phyloP scores from a whole-genome alignment of 495 filamentous ascomycete species.

The Aspergillus avenaceus region DNA sequence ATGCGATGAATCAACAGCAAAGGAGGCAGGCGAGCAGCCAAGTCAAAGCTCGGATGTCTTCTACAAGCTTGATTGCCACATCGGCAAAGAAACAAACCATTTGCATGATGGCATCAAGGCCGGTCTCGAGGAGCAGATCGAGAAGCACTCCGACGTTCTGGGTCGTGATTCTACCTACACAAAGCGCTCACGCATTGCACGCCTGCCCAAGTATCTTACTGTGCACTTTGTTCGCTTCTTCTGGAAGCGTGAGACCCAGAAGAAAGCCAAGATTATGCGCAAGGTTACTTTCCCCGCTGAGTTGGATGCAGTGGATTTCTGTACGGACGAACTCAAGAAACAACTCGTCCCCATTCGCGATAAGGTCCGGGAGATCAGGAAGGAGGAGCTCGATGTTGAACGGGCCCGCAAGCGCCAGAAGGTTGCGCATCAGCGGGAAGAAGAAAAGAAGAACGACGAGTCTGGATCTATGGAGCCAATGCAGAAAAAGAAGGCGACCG shows the following conservation, averaged over 20 bases:
- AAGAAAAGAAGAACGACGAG: slow-evolving; percentile 46
- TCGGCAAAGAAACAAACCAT: slow-evolving; percentile 79
- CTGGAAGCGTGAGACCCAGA: slow-evolving; percentile 90
- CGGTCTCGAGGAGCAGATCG: slow-evolving; percentile 80
- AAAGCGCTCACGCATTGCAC: slow-evolving; percentile 81
- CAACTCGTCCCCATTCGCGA: slow-evolving; percentile 86
- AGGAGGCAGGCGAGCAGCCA: slow-evolving; percentile 70
- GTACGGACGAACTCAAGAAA: slow-evolving; percentile 80
- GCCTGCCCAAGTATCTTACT: slow-evolving; percentile 89
- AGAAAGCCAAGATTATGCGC: slow-evolving; percentile 99
- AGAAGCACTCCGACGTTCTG: slow-evolving; percentile 80
- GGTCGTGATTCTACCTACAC: slow-evolving; percentile 78
- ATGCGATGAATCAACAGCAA: slow-evolving; percentile 78
- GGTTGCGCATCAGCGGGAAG: slow-evolving; percentile 31
- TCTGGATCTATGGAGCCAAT: slow-evolving; percentile 36
- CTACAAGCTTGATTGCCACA: slow-evolving; percentile 94
- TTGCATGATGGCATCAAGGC: slow-evolving; percentile 79
- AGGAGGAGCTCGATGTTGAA: slow-evolving; percentile 88
- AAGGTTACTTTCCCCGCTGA: slow-evolving; percentile 95
- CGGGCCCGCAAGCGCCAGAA: slow-evolving; percentile 58
- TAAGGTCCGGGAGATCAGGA: slow-evolving; percentile 90
- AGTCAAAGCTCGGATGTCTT: slow-evolving; percentile 66
- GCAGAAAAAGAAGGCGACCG: slow-evolving; percentile 47
- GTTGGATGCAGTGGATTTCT: slow-evolving; percentile 91
- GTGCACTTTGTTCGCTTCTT: slow-evolving; percentile 98